These are phyloP conservation scores for Colletotrichum plurivorum DNA, from an alignment of 2,329 filamentous ascomycete species.

Conservation along the genomic window DNA sequence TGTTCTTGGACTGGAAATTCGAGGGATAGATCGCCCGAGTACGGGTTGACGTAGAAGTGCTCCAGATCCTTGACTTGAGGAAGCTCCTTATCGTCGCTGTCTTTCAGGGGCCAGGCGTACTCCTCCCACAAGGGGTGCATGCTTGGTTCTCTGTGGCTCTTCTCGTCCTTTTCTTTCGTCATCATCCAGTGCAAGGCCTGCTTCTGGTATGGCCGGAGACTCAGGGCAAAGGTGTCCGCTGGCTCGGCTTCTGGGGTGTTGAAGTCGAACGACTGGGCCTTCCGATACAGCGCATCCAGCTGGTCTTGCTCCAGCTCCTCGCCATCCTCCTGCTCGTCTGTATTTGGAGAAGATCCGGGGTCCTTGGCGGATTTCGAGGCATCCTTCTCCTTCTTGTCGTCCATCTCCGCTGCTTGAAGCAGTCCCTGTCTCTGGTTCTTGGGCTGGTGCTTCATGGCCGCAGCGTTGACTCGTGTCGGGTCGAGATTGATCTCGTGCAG, in stretches of 20 bases:
- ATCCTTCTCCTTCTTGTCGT: constrained; percentile 80
- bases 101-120: constrained; percentile 89
- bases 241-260: constrained; percentile 90
- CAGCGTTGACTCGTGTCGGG: constrained; percentile 81
- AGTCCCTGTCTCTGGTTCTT: constrained; percentile 88
- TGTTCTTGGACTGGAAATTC: constrained; percentile 96
- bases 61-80: constrained; percentile 75
- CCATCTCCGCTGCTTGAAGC: constrained; percentile 88
- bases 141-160: constrained; percentile 78
- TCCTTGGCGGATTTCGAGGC: constrained; percentile 53
- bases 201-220: constrained; percentile 92
- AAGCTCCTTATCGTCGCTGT: constrained; percentile 85
- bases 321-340: constrained; percentile 86
- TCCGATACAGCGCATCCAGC: constrained; percentile 92
- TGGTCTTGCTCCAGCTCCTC: constrained; percentile 96
- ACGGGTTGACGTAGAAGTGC: constrained; percentile 95
- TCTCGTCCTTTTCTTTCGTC: constrained; percentile 87
- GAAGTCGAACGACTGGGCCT: constrained; percentile 97
- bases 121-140: constrained; percentile 99
- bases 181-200: constrained; percentile 98
- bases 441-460: constrained; percentile 81
- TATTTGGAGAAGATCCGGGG: constrained; percentile 64
- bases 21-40: constrained; percentile 92
- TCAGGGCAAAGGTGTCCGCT: constrained; percentile 84
- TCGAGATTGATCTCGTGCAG: constrained; percentile 91